Evolutionary conservation across 2,329 filamentous ascomycete genomes (phyloP).

Genomic region (Pestalotiopsis sp.): DNA sequence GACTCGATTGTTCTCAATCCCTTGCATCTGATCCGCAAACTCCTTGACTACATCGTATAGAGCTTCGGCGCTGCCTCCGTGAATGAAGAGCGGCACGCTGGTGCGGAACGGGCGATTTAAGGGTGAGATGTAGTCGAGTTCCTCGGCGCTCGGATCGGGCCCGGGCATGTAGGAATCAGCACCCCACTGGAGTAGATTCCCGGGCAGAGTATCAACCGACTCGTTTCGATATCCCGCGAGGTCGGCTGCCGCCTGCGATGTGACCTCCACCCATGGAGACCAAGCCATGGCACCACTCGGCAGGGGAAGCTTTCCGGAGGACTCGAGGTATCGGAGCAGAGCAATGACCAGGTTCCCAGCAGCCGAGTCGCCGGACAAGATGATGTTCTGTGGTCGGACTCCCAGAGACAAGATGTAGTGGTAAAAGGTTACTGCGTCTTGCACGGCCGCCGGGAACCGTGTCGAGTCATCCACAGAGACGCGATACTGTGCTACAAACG

Average conservation of each 20-base stretch:
- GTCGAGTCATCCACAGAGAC: neutral
- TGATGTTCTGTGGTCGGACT: conserved; percentile 11
- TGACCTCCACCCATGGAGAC: conserved; percentile 22
- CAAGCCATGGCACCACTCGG: conserved; percentile 16
- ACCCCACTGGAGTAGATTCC: conserved; percentile 15
- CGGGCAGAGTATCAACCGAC: neutral
- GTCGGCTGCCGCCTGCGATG: conserved; percentile 12
- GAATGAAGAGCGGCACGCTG: conserved; percentile 14
- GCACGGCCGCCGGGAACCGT: neutral
- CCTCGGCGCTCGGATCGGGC: conserved; percentile 6
- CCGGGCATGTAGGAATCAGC: conserved; percentile 15
- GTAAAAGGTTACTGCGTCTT: neutral
- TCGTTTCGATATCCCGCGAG: conserved; percentile 1
- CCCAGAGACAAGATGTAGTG: conserved; percentile 16
- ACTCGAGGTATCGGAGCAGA: conserved; percentile 15
- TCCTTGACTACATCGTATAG: conserved; percentile 8
- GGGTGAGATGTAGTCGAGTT: conserved; percentile 18
- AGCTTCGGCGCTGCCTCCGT: conserved; percentile 10
- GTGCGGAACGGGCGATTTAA: conserved; percentile 16
- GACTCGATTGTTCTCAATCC: neutral
- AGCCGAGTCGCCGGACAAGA: conserved; percentile 14
- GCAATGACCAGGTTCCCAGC: conserved; percentile 16
- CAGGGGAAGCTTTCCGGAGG: conserved; percentile 11
- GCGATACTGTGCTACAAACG: neutral
- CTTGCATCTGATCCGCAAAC: conserved; percentile 11